Percentiles rank a stretch among this genome's conserved stretches.
These are phyloP conservation scores for Poa annua DNA, from an alignment of 176 grass and related monocot species.

Conservation along the genomic window DNA sequence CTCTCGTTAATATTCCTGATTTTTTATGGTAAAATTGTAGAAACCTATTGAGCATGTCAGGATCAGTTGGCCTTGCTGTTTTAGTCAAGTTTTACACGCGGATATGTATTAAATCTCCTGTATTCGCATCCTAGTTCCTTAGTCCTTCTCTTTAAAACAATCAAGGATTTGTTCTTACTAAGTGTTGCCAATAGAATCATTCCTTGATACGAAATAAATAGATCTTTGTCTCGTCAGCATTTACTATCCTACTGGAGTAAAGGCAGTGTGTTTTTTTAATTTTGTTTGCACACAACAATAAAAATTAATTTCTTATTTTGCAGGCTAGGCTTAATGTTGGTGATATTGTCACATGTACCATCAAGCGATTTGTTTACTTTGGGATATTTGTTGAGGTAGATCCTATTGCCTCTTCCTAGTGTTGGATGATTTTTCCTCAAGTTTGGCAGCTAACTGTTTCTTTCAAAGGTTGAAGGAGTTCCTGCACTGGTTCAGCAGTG, in stretches of 20 bases:
- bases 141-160: background rate
- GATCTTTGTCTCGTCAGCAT: background rate
- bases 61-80: background rate
- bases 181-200: background rate
- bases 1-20: slow-evolving; percentile 32
- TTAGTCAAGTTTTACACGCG: background rate
- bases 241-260: slow-evolving; percentile 10
- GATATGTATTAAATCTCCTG: background rate
- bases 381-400: slow-evolving; percentile 96
- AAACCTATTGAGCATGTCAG: slow-evolving; percentile 7
- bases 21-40: background rate
- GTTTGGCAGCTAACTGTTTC: slow-evolving; percentile 49
- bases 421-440: slow-evolving; percentile 25
- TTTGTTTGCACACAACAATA: background rate
- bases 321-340: slow-evolving; percentile 91
- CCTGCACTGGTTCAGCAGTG: slow-evolving; percentile 85
- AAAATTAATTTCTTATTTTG: slow-evolving; percentile 40
- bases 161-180: background rate
- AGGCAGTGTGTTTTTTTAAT: background rate
- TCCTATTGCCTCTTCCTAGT: background rate
- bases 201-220: background rate
- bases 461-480: slow-evolving; percentile 81
- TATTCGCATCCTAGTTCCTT: slow-evolving; percentile 5
- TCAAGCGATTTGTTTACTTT: slow-evolving; percentile 86
- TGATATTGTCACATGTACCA: slow-evolving; percentile 74